These are phyloP conservation scores for Apiospora hydei DNA, from an alignment of 2,329 filamentous ascomycete genomes.

Conservation along the genomic window DNA sequence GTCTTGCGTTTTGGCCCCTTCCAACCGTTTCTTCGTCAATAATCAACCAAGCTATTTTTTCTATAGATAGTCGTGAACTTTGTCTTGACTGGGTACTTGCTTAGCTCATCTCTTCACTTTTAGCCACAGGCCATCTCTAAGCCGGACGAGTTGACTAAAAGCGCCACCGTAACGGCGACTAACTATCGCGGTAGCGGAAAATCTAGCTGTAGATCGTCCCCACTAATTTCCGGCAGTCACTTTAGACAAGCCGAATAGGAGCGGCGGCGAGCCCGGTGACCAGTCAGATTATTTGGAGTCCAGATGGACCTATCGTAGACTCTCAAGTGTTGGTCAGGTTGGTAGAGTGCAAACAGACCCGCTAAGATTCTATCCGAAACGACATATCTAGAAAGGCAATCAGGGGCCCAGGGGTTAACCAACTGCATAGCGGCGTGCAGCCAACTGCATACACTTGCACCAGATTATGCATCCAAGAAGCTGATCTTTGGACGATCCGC, in stretches of 20 bases:
- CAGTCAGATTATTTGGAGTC: too few species aligned
- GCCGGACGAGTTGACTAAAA: not conserved
- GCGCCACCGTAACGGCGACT: not conserved
- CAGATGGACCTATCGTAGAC: too few species aligned
- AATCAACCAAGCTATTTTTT: not conserved
- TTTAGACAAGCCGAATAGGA: not conserved
- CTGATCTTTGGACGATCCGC: too few species aligned
- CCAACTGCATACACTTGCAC: too few species aligned
- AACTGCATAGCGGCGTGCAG: too few species aligned
- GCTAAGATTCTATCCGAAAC: too few species aligned
- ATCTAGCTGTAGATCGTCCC: not conserved
- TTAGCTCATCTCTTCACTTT: not conserved
- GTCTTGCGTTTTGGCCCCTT: not conserved
- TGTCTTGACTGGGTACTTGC: not conserved
- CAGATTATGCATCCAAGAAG: too few species aligned
- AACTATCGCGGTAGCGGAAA: not conserved
- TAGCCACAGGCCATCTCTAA: not conserved
- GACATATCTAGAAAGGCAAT: too few species aligned
- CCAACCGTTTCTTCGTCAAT: not conserved
- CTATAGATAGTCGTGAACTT: not conserved
- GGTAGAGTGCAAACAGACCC: too few species aligned
- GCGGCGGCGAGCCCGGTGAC: too few species aligned
- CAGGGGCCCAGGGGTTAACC: too few species aligned
- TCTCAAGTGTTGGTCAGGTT: too few species aligned
- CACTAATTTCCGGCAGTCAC: not conserved